phyloP scores from a whole-genome alignment of 768 basidiomycete species.

The Mycena leptocephala region DNA sequence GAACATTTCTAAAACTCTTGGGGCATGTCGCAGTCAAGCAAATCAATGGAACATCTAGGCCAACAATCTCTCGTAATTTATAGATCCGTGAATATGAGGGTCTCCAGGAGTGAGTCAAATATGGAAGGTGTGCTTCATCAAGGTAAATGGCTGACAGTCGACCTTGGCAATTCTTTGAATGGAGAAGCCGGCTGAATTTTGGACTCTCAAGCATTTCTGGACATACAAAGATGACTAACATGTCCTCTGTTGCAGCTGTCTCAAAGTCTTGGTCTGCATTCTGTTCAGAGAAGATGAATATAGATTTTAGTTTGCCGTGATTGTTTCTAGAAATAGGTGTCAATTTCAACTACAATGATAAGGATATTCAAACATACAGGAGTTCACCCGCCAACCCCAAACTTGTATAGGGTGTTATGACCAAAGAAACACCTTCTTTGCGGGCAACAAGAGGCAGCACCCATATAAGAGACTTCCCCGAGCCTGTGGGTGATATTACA shows the following conservation, averaged over 20 bases:
- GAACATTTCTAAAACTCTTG: slow-evolving; percentile 16
- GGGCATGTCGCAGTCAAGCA: slow-evolving; percentile 37
- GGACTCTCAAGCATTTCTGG: slow-evolving; percentile 46
- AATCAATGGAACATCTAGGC: slow-evolving; percentile 31
- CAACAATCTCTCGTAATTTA: slow-evolving; percentile 30
- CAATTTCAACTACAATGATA: no score
- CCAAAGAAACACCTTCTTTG: slow-evolving; percentile 36
- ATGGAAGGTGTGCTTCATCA: slow-evolving; percentile 34
- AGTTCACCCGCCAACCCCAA: slow-evolving; percentile 29
- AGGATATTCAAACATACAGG: no score
- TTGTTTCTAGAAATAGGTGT: no score
- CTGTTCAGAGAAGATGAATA: slow-evolving; percentile 32
- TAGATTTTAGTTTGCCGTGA: no score
- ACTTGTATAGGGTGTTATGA: slow-evolving; percentile 43
- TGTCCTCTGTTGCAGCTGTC: slow-evolving; percentile 23
- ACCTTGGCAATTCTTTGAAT: slow-evolving; percentile 33
- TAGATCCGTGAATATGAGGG: slow-evolving; percentile 6
- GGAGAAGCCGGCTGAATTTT: slow-evolving; percentile 33
- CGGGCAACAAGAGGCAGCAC: slow-evolving; percentile 39
- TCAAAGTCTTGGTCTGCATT: slow-evolving; percentile 19
- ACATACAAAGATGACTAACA: slow-evolving; percentile 39
- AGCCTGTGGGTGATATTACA: slow-evolving; percentile 40
- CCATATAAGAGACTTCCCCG: slow-evolving; percentile 42
- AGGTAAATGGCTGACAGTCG: slow-evolving; percentile 37
- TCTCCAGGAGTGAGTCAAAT: slow-evolving; percentile 23